Evolutionary conservation across 2,329 filamentous ascomycete genomes (phyloP).

Genomic region (Teratosphaeria epicoccoides): DNA sequence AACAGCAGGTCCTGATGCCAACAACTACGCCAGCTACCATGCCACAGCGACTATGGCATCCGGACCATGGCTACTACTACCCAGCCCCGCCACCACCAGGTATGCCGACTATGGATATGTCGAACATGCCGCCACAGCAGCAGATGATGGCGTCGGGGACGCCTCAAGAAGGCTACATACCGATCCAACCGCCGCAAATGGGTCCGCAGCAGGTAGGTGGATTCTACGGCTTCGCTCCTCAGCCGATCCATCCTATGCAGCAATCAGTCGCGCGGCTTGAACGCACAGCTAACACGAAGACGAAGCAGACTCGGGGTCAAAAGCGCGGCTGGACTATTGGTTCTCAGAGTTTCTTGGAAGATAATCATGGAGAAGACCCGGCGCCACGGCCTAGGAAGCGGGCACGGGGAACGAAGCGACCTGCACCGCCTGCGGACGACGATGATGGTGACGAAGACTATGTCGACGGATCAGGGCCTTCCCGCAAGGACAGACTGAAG

Average conservation of each 20-base stretch:
- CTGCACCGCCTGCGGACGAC: not conserved
- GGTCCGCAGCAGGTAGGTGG: not conserved
- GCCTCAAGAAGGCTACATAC: not conserved
- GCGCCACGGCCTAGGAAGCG: not conserved
- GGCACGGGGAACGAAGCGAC: not conserved
- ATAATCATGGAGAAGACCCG: not conserved
- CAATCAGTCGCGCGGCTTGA: not conserved
- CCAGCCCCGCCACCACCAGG: not conserved
- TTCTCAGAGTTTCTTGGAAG: not conserved
- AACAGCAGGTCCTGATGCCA: not conserved
- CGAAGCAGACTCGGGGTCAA: not conserved
- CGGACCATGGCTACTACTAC: conserved; percentile 1
- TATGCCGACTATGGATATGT: not conserved
- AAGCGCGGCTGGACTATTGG: conserved; percentile 2
- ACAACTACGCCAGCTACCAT: not conserved
- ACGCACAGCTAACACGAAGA: not conserved
- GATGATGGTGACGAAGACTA: not conserved
- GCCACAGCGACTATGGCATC: not conserved
- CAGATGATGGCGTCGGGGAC: not conserved
- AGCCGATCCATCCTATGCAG: not conserved
- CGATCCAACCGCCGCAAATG: not conserved
- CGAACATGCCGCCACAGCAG: not conserved
- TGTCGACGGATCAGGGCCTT: not conserved
- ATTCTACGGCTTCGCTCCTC: not conserved
- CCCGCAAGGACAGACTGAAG: not conserved